A percentile compares a stretch with the other conserved stretches of the same genome.
Evolutionary conservation across 2,329 filamentous ascomycete genomes (phyloP).

Genomic region (Monosporascus sp.): DNA sequence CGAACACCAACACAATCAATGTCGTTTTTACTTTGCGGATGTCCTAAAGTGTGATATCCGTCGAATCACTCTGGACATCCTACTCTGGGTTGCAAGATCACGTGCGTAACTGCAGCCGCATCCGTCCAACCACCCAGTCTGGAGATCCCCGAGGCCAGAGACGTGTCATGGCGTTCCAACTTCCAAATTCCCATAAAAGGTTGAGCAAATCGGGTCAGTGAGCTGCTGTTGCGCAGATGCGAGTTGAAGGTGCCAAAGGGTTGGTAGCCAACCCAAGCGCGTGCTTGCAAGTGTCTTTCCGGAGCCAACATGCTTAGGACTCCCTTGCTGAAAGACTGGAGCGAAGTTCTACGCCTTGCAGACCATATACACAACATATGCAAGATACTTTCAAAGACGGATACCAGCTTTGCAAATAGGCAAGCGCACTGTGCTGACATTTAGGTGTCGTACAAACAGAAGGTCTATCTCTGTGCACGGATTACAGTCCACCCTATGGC

Average conservation of each 20-base stretch:
- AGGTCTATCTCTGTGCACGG: too few relatives aligned
- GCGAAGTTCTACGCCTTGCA: not conserved
- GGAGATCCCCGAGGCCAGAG: not conserved
- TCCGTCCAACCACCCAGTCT: not conserved
- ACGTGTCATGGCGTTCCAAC: too few relatives aligned
- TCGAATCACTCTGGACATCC: not conserved
- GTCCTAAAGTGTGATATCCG: not conserved
- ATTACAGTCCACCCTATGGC: not conserved
- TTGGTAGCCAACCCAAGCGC: too few relatives aligned
- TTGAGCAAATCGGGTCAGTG: too few relatives aligned
- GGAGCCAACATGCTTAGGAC: too few relatives aligned
- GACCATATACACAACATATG: not conserved
- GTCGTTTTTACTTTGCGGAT: not conserved
- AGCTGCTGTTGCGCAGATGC: not conserved
- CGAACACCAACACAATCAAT: not conserved
- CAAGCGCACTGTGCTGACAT: too few relatives aligned
- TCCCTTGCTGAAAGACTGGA: too few relatives aligned
- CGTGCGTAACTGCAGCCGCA: not conserved
- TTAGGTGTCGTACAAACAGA: too few relatives aligned
- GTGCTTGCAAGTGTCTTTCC: too few relatives aligned
- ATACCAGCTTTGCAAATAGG: not conserved
- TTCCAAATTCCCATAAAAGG: too few relatives aligned
- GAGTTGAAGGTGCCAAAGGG: not conserved
- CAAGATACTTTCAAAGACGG: not conserved
- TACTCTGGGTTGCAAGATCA: not conserved